Percentiles rank a stretch among this genome's conserved stretches.
phyloP scores from a whole-genome alignment of 2,329 filamentous ascomycete genomes.

The Eurotiales sp. region DNA sequence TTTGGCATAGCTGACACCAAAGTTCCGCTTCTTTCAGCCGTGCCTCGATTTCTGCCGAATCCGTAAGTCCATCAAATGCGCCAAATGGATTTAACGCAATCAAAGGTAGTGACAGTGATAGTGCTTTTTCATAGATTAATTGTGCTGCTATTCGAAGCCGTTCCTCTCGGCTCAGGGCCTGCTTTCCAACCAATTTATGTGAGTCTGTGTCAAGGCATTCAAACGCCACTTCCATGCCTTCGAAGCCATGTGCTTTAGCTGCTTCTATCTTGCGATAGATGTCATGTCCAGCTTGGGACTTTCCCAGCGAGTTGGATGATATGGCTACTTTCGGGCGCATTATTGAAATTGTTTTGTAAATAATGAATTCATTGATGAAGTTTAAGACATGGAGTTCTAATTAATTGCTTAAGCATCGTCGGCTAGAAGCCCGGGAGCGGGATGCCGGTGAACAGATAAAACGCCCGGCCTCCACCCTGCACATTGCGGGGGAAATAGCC shows the following conservation, averaged over 20 bases:
- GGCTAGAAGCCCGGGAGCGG: no score
- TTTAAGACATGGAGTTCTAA: no score
- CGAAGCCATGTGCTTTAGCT: constrained; percentile 26
- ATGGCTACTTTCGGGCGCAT: constrained; percentile 13
- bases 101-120: constrained; percentile 7
- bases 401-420: no score
- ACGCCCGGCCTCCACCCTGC: no score
- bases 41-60: constrained; percentile 4
- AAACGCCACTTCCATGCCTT: constrained; percentile 36
- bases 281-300: constrained; percentile 16
- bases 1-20: constrained; percentile 16
- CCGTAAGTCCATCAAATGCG: constrained; percentile 14
- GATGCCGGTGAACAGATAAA: no score
- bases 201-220: constrained; percentile 33
- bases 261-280: constrained; percentile 17
- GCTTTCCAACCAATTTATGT: not conserved
- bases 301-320: constrained; percentile 17
- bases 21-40: constrained; percentile 17
- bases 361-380: no score
- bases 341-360: not conserved
- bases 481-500: no score
- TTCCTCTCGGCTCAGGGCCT: constrained; percentile 17
- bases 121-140: constrained; percentile 18
- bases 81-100: constrained; percentile 18
- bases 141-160: constrained; percentile 23